Base-by-base conservation (phyloP, 495 filamentous ascomycete species). In the Lindgomyces ingoldianus region DNA sequence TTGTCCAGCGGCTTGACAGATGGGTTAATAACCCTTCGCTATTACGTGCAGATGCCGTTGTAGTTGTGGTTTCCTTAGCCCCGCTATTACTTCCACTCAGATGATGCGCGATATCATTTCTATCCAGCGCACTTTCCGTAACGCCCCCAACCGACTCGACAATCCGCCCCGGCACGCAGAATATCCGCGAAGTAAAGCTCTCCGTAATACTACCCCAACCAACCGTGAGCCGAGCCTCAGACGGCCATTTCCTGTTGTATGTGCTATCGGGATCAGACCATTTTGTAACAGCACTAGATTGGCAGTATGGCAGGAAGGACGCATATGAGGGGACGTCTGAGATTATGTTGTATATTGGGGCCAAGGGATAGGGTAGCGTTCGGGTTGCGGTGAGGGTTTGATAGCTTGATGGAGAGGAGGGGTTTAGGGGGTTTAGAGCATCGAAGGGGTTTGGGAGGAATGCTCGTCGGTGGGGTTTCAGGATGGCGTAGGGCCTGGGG, bases 281-380 rank as follows among this genome's bases (percentile, higher is more conserved):
- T 33, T 69, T 67, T n/a, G 90, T 96, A 1, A 96, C 89, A 29
- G 75, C 81, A 1, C 88, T 90, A 6, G 79, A 77, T 12, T 80
- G 79, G 75, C 91, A 91, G 84, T 94, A 95, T 9, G 93, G 93
- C 29, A 96, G 84, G 84, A 95, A 98, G 65, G 77, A 70, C 44
- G 77, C 75, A 85, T 97, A 98, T 68, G 82, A 83, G 74, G 88
- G 81, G 64, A 96, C 86, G 73, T 96, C 90, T 72, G 91, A 83
- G 74, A 97, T 90, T 30, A 96, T 79, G 59, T 78, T 77, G 87
- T 91, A 97, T 67, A 98, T 84, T 0, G 83, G 76, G 3, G 70
- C 58, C 48, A 86, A 80, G 1, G 85, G 76, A 82, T 95, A 95
- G 26, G 90, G 89, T 62, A 98, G 88, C n/a, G 81, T 87, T 63